phyloP scores from a whole-genome alignment of 331 rosid species.

The Cydonia oblonga region DNA sequence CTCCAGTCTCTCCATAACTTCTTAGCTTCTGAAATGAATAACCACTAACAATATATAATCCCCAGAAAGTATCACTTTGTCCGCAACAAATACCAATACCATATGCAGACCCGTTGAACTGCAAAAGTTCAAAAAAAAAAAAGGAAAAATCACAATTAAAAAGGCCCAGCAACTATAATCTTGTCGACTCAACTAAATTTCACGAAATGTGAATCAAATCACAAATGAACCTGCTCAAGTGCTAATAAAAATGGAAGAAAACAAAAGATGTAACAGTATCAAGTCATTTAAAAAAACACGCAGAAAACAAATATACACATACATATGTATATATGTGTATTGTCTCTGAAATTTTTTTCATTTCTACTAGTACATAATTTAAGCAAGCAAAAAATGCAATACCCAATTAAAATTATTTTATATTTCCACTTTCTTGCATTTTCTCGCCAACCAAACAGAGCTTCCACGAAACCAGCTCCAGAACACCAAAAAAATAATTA shows the following conservation, averaged over 20 bases:
- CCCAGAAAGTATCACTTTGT: too few relatives aligned
- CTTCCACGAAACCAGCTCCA: not conserved
- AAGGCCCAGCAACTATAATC: not conserved
- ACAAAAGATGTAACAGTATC: not conserved
- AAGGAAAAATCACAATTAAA: not conserved
- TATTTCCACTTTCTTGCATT: not conserved
- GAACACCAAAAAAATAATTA: not conserved
- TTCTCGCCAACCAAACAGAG: conserved; percentile 12
- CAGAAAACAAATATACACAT: not conserved
- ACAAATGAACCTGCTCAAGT: not conserved
- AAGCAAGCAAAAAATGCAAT: not conserved
- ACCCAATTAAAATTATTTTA: not conserved
- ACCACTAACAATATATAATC: too few relatives aligned
- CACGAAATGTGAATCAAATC: not conserved
- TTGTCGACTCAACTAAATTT: not conserved
- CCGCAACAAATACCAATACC: too few relatives aligned
- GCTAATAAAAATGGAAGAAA: not conserved
- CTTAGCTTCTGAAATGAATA: not conserved
- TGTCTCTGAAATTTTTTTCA: not conserved
- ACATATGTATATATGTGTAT: not conserved
- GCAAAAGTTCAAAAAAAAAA: conserved; percentile 1
- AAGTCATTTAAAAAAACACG: not conserved
- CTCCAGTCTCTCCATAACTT: conserved; percentile 14
- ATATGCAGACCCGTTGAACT: conserved; percentile 11
- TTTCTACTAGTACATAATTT: not conserved